A percentile compares a stretch with the other conserved stretches of the same genome.
phyloP scores from a whole-genome alignment of 2,329 filamentous ascomycete genomes.

The Trichoderma breve region DNA sequence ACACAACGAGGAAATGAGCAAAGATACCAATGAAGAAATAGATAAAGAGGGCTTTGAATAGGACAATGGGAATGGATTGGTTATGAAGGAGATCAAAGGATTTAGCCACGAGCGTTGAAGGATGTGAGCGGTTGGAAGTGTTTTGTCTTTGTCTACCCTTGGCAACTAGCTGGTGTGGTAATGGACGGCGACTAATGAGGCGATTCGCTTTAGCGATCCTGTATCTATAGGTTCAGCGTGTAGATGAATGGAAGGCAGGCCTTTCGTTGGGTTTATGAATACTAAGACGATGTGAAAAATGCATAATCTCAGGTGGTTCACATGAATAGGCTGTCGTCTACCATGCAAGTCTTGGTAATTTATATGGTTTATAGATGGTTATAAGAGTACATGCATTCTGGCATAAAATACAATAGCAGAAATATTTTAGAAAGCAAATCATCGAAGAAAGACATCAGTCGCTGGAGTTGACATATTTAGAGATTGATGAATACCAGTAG shows the following conservation, averaged over 20 bases:
- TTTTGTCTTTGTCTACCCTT: not conserved
- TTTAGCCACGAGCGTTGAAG: not conserved
- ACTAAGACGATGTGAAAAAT: not conserved
- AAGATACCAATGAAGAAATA: conserved; percentile 25
- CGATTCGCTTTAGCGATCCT: not conserved
- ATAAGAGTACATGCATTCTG: not conserved
- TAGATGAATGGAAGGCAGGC: conserved; percentile 3
- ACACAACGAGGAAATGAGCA: conserved; percentile 28
- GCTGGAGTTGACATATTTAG: not conserved
- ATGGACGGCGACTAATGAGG: not conserved
- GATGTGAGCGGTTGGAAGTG: not conserved
- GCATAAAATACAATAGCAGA: too few species aligned
- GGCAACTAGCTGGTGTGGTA: not conserved
- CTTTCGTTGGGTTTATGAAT: not conserved
- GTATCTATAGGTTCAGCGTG: not conserved
- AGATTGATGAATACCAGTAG: not conserved
- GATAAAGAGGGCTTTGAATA: conserved; percentile 45
- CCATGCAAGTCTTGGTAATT: not conserved
- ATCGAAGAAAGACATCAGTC: not conserved
- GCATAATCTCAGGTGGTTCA: not conserved
- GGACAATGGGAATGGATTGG: conserved; percentile 25
- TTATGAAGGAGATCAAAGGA: not conserved
- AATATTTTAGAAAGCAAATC: not conserved
- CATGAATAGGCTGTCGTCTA: not conserved
- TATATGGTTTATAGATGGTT: not conserved